Conservation (phyloP, 768 basidiomycete species). For the Naganishia kalamii region DNA sequence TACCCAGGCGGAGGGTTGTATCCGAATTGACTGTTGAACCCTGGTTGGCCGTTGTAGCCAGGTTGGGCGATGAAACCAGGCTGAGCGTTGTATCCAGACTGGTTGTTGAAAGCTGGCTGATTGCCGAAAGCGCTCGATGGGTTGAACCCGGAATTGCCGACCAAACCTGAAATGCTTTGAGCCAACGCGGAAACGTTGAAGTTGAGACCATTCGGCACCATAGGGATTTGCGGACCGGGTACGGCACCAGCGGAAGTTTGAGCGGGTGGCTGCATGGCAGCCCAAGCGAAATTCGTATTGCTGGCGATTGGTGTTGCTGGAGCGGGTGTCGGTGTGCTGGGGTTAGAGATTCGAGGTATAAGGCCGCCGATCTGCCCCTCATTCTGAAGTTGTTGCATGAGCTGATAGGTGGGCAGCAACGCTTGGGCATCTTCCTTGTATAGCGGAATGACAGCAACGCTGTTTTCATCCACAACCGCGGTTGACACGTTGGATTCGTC, state of each 20-base stretch:
- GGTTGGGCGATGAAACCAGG: too few relatives aligned
- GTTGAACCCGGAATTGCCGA: not conserved
- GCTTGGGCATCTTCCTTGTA: conserved; percentile 13
- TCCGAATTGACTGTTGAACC: not conserved
- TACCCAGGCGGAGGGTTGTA: not conserved
- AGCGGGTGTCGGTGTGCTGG: not conserved
- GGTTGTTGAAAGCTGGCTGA: too few relatives aligned
- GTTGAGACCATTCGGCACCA: not conserved
- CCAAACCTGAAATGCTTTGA: not conserved
- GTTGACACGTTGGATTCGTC: not conserved
- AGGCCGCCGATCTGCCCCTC: not conserved
- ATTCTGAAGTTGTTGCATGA: not conserved
- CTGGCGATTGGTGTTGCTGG: not conserved
- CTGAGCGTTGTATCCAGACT: too few relatives aligned
- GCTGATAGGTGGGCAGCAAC: not conserved
- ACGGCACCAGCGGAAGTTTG: not conserved
- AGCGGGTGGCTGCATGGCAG: not conserved
- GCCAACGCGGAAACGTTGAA: not conserved
- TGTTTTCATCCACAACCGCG: not conserved
- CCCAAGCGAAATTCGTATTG: not conserved
- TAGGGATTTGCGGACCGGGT: not conserved
- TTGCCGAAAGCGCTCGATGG: too few relatives aligned
- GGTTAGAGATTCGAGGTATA: not conserved
- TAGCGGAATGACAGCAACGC: not conserved
- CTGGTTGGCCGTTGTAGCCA: too few relatives aligned